Base-by-base conservation (phyloP, 1,284 basidiomycete species). In the Baeospora myosura region DNA sequence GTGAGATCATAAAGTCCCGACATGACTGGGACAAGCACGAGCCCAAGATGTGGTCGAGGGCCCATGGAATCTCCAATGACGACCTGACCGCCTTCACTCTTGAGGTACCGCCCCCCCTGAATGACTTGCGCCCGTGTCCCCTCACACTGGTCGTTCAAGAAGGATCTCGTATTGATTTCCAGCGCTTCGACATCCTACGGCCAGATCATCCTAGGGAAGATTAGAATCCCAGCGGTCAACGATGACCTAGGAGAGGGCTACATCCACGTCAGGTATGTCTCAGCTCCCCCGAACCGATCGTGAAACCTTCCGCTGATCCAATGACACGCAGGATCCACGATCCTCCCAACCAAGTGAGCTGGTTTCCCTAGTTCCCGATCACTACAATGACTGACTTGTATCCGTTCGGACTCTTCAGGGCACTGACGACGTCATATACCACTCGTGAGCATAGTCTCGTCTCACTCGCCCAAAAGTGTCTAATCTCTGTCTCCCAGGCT, bases 181-280 rank as follows among this genome's bases (percentile, higher is more conserved):
- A 68, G 64, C 33, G 68, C 64, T 12, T 46, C 52, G 14, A 71
- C 69, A 14, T 62, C 69, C 41, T 87, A 88, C 56, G 85, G 86
- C 6, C 74, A 71, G 8, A 75, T 88, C 45, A 73, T 88, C 46
- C 60, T 88, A 18, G 85, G 85, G 17, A 88, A 88, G 69, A 73
- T 88, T 55, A 74, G 72, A 51, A 68, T 88, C 35, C 81, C 83
- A 4, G 78, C 72, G 14, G 60, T 86, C 44, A 64, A 72, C 8
- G 81, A 84, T 52, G 66, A 58, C 5, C 66, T 76, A 50, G 80
- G 81, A 7, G 66, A 70, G 48, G 81, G 83, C 3, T 88, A 71
- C 54, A 55, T 88, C 42, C 82, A 87, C 48, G 76, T 88, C 52
- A 74, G 84, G 84, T 86, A 51, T 49, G 72, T 59, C 32, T 36